Conservation (phyloP, 257 asterid genomes). For the Solanum virginianum region DNA sequence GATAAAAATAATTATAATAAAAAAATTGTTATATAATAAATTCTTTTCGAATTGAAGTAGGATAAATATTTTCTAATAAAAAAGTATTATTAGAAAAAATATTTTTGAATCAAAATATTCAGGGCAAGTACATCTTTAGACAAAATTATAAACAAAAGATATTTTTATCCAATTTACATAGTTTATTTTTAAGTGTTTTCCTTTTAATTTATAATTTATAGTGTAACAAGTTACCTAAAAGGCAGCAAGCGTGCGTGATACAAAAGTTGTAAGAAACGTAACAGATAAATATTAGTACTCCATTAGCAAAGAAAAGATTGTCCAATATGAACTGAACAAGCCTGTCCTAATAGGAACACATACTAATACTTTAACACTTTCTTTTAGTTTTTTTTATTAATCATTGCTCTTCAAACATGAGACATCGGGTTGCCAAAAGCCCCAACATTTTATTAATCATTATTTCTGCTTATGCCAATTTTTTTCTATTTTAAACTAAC, state of each 20-base stretch:
- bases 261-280: not conserved
- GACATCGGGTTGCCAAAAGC: slow-evolving; percentile 19
- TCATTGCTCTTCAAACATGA: not conserved
- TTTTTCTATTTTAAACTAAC: not conserved
- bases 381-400: not conserved
- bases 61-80: too few species aligned
- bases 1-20: too few species aligned
- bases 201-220: too few species aligned
- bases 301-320: not conserved
- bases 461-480: not conserved
- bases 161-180: too few species aligned
- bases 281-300: not conserved
- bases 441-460: not conserved
- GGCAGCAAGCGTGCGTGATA: not conserved
- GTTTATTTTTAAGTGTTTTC: too few species aligned
- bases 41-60: too few species aligned
- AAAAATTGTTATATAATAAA: too few species aligned
- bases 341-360: slow-evolving; percentile 12
- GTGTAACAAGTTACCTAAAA: not conserved
- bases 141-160: too few species aligned
- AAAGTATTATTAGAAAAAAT: too few species aligned
- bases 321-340: slow-evolving; percentile 20
- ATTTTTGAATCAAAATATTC: too few species aligned
- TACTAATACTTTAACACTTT: not conserved
- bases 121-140: too few species aligned